Conservation (phyloP, 495 filamentous ascomycete genomes). For the Rhizodiscina lignyota region DNA sequence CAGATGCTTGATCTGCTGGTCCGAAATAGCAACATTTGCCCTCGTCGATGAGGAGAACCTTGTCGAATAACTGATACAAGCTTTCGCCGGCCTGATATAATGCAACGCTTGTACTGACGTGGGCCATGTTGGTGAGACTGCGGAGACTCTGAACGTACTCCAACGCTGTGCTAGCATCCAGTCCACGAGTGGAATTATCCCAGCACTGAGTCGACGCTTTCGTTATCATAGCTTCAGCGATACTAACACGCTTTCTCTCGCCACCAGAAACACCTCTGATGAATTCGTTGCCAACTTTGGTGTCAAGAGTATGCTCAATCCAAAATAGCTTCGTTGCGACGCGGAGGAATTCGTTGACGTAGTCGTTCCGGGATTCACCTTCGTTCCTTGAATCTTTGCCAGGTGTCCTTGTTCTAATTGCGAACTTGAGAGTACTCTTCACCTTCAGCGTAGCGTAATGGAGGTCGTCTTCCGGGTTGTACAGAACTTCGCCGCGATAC, state of each 20-base stretch:
- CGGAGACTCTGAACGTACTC: constrained; percentile 49
- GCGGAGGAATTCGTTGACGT: constrained; percentile 47
- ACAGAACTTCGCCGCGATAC: constrained; percentile 40
- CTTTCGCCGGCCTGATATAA: constrained; percentile 59
- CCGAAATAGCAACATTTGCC: constrained; percentile 52
- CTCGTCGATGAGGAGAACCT: constrained; percentile 51
- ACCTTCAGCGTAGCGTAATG: constrained; percentile 63
- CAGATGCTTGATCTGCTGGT: constrained; percentile 33
- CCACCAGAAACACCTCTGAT: constrained; percentile 56
- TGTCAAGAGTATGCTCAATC: constrained; percentile 52
- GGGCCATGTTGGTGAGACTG: constrained; percentile 42
- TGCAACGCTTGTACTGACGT: constrained; percentile 43
- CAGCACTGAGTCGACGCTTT: constrained; percentile 48
- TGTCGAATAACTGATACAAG: constrained; percentile 54
- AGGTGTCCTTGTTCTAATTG: constrained; percentile 51
- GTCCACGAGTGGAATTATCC: constrained; percentile 53
- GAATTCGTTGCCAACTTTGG: constrained; percentile 49
- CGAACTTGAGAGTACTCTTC: constrained; percentile 51
- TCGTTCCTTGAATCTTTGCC: constrained; percentile 41
- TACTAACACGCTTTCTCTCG: constrained; percentile 57
- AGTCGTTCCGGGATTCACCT: constrained; percentile 44
- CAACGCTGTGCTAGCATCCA: constrained; percentile 50
- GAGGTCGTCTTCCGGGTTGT: constrained; percentile 51
- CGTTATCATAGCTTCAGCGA: constrained; percentile 51
- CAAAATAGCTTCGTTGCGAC: constrained; percentile 65